phyloP scores from a whole-genome alignment of 768 basidiomycete species.

The Tricholoma terreum region DNA sequence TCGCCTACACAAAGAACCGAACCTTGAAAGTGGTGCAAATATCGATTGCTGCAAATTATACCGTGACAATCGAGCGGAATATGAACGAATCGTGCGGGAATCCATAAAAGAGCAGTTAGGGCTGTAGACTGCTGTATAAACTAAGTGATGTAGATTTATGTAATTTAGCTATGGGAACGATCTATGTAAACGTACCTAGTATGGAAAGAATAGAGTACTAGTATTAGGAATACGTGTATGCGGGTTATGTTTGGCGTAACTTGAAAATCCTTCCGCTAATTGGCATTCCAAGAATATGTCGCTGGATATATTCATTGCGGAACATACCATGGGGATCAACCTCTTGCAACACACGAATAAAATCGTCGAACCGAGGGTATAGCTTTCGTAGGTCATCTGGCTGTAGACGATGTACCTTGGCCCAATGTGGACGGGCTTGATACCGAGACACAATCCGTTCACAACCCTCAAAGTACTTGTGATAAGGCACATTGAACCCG shows the following conservation, averaged over 20 bases:
- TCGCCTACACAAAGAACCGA: conserved; percentile 63
- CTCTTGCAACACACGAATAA: conserved; percentile 56
- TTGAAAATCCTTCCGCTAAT: conserved; percentile 43
- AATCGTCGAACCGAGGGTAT: conserved; percentile 84
- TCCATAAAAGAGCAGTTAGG: conserved; percentile 87
- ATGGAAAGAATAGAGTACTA: conserved; percentile 12
- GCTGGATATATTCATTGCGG: conserved; percentile 84
- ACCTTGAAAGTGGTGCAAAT: conserved; percentile 96
- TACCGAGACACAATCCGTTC: conserved; percentile 67
- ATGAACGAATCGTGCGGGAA: conserved; percentile 80
- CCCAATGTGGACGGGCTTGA: conserved; percentile 93
- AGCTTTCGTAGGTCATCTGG: conserved; percentile 59
- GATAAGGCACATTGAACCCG: conserved; percentile 78
- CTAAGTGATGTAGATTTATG: not conserved
- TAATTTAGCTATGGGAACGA: not conserved
- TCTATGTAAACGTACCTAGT: not conserved
- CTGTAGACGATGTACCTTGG: conserved; percentile 78
- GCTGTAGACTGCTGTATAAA: conserved; percentile 37
- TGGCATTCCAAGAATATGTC: conserved; percentile 75
- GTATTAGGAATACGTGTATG: conserved; percentile 1
- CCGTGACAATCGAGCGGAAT: conserved; percentile 84
- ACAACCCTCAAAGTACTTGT: conserved; percentile 69
- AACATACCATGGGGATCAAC: conserved; percentile 79
- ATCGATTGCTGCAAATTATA: conserved; percentile 97
- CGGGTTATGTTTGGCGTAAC: conserved; percentile 19